Base-by-base conservation (phyloP, 1,284 basidiomycete genomes). In the Rhodotorula sp. region DNA sequence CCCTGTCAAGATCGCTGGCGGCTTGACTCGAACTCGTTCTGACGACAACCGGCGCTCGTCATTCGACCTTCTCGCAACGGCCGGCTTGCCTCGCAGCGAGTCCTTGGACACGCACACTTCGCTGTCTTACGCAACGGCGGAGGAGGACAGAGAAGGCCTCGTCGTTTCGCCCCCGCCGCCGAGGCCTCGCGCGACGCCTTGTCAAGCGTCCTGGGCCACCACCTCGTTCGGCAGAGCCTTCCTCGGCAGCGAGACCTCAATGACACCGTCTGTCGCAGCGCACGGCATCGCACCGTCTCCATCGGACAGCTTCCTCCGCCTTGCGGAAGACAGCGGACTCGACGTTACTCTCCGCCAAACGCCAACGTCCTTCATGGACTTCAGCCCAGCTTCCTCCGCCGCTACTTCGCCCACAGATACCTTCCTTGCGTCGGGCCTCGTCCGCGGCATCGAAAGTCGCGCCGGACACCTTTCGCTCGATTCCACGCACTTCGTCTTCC, bases 181-280 rank as follows among this genome's bases (percentile, higher is more conserved):
- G 22, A 49, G 68, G 9, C 68, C 68, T 9, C 55, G n/a, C 8
- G 32, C 60, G 2, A 66, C 49, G 9, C 68, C 68, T 10, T 34
- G 52, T 1, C 68, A 69, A 17, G 30, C 49, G 13, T 34, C 63
- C 0, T 69, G 63, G 63, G 19, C 68, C 7, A 34, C 64, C 22
- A 69, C 68, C 4, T 66, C 63, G 1, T 69, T 62, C 46, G 63
- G 55, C 6, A 63, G 64, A 22, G 59, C 59, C 46, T 66, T 66
- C 46, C 56, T 69, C 51, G 67, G 55, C 44, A 19, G 19, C n/a
- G 19, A 10, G 22, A n/a, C 22, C 22, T 30, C 54, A 24, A 32
- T 55, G 3, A 29, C 7, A 13, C 20, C 32, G 53, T 22, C 24
- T 13, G n/a, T 29, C n/a, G 22, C 24, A 13, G n/a, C 39, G 11